Base-by-base conservation (phyloP, 2,329 filamentous ascomycete genomes). In the Exutisphaerella laricina region DNA sequence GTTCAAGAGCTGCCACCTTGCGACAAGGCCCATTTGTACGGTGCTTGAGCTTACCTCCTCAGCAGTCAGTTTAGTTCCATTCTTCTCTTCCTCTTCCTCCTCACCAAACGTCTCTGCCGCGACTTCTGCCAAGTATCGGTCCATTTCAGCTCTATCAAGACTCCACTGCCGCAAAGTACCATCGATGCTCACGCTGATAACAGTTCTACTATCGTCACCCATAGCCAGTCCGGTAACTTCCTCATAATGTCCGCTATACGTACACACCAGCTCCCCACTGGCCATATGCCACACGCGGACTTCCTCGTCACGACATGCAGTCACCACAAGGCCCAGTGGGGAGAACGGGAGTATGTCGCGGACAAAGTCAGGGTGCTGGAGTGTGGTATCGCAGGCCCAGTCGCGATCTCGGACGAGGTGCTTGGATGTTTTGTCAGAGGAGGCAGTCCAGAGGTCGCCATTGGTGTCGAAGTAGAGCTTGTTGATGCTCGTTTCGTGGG, bases 401-500 rank as follows among this genome's bases (percentile, higher is more conserved):
- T 73, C 73, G 33, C 77, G 78, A 17, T 74, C 70, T 39, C 88
- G 74, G 1, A 82, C 75, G 6, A 96, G 74, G 55, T 87, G 89
- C 63, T 90, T 92, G 2, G 81, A 81, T 0, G 84, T 88, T 55
- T 88, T 92, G 63, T 98, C 92, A 4, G 88, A 88, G 47, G 88
- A 95, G 4, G 89, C 85, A 5, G 90, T 96, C 88, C 88, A 97
- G 10, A 96, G 68, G 56, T 96, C 86, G 22, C 77, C 39, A 34
- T 80, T 78, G 4, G 66, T 65, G 32, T 64, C 61, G 56, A 94
- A 94, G 14, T 77, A 70, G 10, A 97, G 68, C 51, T 78, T 81
- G 66, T 95, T 94, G 7, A 98, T 80, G 53, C 85, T 92, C 1
- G 92, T 98, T 54, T 96, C 88, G 64, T 98, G 92, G 49, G 83